These are phyloP conservation scores for Kokia cookei DNA, from an alignment of 441 rosid genomes.

Conservation along the genomic window DNA sequence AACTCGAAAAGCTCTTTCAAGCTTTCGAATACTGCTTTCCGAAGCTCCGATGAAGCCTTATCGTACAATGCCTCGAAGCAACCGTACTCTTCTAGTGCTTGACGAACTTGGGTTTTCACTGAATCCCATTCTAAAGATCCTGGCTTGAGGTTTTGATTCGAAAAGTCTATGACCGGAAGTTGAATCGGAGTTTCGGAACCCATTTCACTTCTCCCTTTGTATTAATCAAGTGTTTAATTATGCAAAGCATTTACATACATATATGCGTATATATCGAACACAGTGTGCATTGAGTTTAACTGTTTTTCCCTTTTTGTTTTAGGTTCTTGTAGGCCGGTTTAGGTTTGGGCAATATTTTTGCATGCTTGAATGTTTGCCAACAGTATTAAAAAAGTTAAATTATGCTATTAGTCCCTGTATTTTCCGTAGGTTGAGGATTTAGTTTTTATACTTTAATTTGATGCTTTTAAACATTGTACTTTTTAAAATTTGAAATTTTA, in stretches of 20 bases:
- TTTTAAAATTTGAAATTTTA: too few relatives aligned
- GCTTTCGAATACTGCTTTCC: constrained; percentile 17
- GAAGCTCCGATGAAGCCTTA: constrained; percentile 29
- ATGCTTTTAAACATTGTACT: too few relatives aligned
- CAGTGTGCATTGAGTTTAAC: background rate
- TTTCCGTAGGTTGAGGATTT: too few relatives aligned
- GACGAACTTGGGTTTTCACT: constrained; percentile 26
- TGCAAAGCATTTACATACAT: background rate
- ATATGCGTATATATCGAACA: too few relatives aligned
- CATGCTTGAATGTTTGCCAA: background rate
- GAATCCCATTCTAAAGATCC: constrained; percentile 40
- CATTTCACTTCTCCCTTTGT: constrained; percentile 18
- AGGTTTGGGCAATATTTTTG: background rate
- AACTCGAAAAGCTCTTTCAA: constrained; percentile 48
- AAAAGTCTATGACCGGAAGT: constrained; percentile 48
- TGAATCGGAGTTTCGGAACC: constrained; percentile 21
- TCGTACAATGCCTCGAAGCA: constrained; percentile 58
- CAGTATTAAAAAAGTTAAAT: too few relatives aligned
- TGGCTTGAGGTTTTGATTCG: constrained; percentile 26
- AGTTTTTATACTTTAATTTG: too few relatives aligned
- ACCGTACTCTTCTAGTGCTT: constrained; percentile 48
- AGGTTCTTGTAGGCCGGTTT: background rate
- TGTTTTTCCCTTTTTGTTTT: background rate
- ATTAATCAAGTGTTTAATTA: background rate
- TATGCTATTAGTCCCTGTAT: too few relatives aligned